Percentiles rank a stretch among this genome's conserved stretches.
These are phyloP conservation scores for Haematococcus lacustris DNA, from an alignment of 139 green algal species.

Conservation along the genomic window DNA sequence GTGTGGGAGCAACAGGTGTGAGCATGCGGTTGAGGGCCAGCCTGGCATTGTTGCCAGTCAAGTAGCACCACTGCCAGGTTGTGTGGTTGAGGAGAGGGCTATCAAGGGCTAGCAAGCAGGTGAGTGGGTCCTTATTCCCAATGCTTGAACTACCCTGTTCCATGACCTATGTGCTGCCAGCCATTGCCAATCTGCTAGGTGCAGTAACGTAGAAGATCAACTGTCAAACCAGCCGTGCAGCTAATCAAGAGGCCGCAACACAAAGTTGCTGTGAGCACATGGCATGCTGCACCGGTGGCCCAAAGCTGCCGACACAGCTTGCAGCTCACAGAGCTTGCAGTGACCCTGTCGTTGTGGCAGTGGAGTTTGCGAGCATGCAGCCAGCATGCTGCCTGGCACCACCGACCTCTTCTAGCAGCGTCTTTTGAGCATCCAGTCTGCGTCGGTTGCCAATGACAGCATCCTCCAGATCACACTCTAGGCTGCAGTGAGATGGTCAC, in stretches of 20 bases:
- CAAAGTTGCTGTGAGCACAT: not conserved
- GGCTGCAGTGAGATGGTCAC: too few relatives aligned
- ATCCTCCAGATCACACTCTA: slow-evolving; percentile 24
- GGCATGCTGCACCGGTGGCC: not conserved
- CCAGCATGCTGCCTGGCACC: not conserved
- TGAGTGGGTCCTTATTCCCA: not conserved
- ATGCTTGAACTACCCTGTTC: not conserved
- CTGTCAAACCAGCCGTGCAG: not conserved
- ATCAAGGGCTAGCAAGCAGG: not conserved
- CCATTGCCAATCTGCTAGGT: not conserved
- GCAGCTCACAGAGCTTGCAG: not conserved
- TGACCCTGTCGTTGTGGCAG: not conserved
- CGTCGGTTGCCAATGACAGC: slow-evolving; percentile 21
- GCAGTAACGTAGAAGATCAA: not conserved
- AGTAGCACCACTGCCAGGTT: not conserved
- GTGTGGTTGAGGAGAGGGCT: not conserved
- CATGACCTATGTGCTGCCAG: not conserved
- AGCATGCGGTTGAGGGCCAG: not conserved
- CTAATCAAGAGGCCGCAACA: not conserved
- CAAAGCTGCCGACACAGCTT: not conserved
- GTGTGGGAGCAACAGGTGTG: not conserved
- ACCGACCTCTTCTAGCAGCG: slow-evolving; percentile 29
- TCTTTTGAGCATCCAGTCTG: slow-evolving; percentile 9
- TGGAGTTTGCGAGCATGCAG: not conserved
- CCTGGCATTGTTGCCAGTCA: not conserved